Conservation (phyloP, 768 basidiomycete genomes). For the Rossbeevera mucosa region DNA sequence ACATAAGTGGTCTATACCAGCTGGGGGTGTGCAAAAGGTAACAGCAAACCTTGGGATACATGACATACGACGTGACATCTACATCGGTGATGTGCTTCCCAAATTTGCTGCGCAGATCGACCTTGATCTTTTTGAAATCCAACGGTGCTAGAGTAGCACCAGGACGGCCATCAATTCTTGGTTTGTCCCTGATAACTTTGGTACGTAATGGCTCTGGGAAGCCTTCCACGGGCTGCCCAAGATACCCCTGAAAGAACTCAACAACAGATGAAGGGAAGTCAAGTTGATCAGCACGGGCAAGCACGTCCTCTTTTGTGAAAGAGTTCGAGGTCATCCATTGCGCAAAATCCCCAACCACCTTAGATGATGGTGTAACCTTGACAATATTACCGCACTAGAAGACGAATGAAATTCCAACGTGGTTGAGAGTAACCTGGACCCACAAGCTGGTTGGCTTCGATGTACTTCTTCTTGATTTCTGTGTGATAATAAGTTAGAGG, state of each 20-base stretch:
- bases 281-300: constrained; percentile 79
- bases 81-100: constrained; percentile 91
- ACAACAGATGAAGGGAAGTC: constrained; percentile 98
- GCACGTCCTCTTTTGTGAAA: constrained; percentile 79
- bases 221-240: constrained; percentile 95
- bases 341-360: constrained; percentile 98
- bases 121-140: constrained; percentile 95
- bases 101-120: constrained; percentile 87
- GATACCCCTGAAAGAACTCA: constrained; percentile 99
- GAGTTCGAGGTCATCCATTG: constrained; percentile 99
- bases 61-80: constrained; percentile 93
- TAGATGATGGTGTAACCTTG: constrained; percentile 99
- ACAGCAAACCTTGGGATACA: constrained; percentile 90
- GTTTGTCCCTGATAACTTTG: constrained; percentile 88
- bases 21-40: constrained; percentile 5
- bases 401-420: constrained; percentile 5
- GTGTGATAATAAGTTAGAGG: constrained; percentile 6
- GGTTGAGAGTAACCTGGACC: constrained; percentile 24
- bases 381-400: constrained; percentile 91
- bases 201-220: constrained; percentile 97
- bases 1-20: constrained; percentile 6
- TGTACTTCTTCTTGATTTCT: constrained; percentile 98
- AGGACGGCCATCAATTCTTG: constrained; percentile 90
- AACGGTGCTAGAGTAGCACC: constrained; percentile 83
- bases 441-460: constrained; percentile 94